phyloP scores from a whole-genome alignment of 225 moss, liverwort and hornwort species.

The Sphagnum tenellum region DNA sequence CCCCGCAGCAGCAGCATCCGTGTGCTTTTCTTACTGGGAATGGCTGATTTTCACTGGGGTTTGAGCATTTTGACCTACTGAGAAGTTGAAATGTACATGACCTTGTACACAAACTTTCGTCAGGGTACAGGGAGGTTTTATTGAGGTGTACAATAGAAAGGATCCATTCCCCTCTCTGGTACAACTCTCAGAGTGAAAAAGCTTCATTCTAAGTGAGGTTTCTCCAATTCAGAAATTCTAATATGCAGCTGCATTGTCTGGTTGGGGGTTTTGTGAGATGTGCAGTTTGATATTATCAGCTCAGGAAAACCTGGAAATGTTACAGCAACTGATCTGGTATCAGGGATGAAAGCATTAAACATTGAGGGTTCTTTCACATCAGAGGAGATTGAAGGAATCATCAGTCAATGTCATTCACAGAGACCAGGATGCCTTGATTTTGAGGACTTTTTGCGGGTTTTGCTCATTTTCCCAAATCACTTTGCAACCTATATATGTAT shows the following conservation, averaged over 20 bases:
- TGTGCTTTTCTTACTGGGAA: too few relatives aligned
- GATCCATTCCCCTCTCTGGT: not conserved
- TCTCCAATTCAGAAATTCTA: not conserved
- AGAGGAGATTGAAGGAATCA: constrained; percentile 48
- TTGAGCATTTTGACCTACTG: too few relatives aligned
- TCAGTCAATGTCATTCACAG: constrained; percentile 48
- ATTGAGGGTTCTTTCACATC: constrained; percentile 45
- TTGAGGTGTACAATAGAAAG: too few relatives aligned
- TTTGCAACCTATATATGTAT: not conserved
- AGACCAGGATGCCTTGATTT: constrained; percentile 75
- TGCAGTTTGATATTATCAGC: constrained; percentile 78
- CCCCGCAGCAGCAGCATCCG: too few relatives aligned
- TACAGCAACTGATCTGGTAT: constrained; percentile 49
- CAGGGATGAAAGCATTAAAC: constrained; percentile 62
- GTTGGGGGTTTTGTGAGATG: constrained; percentile 4
- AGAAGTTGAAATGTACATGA: too few relatives aligned
- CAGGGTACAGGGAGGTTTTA: not conserved
- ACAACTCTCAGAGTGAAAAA: not conserved
- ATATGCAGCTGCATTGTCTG: not conserved
- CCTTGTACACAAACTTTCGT: too few relatives aligned
- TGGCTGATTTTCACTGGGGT: too few relatives aligned
- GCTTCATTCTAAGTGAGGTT: not conserved
- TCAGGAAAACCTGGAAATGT: constrained; percentile 49
- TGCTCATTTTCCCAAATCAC: not conserved
- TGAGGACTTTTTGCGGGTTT: constrained; percentile 83